Evolutionary conservation across 129 eudicot genomes (phyloP), one percentile per base, ranked within the genome.

Genomic region (Heracleum sosnowskyi): DNA sequence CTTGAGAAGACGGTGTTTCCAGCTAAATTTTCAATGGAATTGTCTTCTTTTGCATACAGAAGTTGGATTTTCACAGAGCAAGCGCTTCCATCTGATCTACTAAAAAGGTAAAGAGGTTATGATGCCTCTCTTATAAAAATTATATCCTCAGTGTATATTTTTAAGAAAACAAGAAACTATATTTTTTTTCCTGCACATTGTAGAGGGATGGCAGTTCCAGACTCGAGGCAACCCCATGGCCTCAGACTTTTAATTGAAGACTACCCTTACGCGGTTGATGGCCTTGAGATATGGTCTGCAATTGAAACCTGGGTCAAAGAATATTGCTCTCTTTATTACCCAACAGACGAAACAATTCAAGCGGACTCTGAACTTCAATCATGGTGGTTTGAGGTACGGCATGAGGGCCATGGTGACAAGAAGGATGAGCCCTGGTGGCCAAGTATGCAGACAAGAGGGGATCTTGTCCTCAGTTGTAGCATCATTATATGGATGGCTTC

Each of bases 1-100:
- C 88, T 93, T 49, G 98, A 93, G 82, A 75, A 36, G 80, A 91
- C 98, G 11, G 96, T 91, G 1, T 91, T 91, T 75, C 98, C 98
- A 13, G 93, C 82, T 10, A 88, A 68, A 76, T 93, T 84, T 79
- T 87, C 97, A 42, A 87, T 93, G 96, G 97, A 93, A 79, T 79
- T 91, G 96, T 89, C 97, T 2, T 77, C 96, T 51, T 77, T 79
- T n/a, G 55, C 91, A 5, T 93, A 93, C 76, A 91, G 84, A 74
- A 78, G 81, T 35, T 91, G 98, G 97, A 86, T 85, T 40, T 93
- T 93, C 83, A 83, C 90, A 1, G 97, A 93, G 39, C 97, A 93
- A 53, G 96, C 86, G 9, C 86, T 93, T 28, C 98, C 98, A 1
- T 86, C 81, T 53, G 98, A 93, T 81, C 90, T 93, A 20, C 81